Evolutionary conservation across 1,284 basidiomycete species (phyloP), one percentile per base, ranked within the genome.

Genomic region (Pascua guehoae): DNA sequence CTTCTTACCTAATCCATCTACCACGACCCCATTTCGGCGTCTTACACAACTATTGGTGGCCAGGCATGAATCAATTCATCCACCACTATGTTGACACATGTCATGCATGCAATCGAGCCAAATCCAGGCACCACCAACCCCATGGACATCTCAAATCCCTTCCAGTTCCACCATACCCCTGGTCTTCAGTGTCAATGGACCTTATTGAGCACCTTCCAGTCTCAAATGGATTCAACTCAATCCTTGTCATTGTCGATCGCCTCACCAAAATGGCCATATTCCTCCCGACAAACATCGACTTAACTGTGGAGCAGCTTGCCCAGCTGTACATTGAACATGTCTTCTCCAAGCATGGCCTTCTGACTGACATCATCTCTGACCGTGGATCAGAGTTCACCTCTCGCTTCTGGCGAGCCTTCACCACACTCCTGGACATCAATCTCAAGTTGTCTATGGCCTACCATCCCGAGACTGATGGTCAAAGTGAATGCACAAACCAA

Each of bases 391-490:
- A 24, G 8, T 49, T 49, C 17, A 40, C 40, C 1, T 42, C 54
- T 2, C 39, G 59, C 12, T 66, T 68, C 55, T 66, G 62, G 58
- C 16, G 54, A 38, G 2, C 36, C 2, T n/a, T 64, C 9, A 12
- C 44, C 5, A n/a, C 40, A 49, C 40, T 51, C 8, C 47, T 67
- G 7, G 53, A 51, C 8, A 58, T 63, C 39, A 47, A 62, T 11
- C 38, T 18, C 7, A 40, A 12, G n/a, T 36, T 71, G 45, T 66
- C 69, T 32, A 71, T 78, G 0, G 71, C 72, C 0, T 78, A 74
- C 47, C 78, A 81, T 56, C 80, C 79, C 0, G 68, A 81, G 57
- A 73, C 78, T 0, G 77, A 83, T 54, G 79, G 81, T 0, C 78
- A 81, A 50, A 79, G 79, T 0, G 78, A 83, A 64, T 51, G 67